Evolutionary conservation across 2,329 filamentous ascomycete genomes (phyloP), one percentile per base, ranked within the genome.

Genomic region (Pseudogymnoascus sp.): DNA sequence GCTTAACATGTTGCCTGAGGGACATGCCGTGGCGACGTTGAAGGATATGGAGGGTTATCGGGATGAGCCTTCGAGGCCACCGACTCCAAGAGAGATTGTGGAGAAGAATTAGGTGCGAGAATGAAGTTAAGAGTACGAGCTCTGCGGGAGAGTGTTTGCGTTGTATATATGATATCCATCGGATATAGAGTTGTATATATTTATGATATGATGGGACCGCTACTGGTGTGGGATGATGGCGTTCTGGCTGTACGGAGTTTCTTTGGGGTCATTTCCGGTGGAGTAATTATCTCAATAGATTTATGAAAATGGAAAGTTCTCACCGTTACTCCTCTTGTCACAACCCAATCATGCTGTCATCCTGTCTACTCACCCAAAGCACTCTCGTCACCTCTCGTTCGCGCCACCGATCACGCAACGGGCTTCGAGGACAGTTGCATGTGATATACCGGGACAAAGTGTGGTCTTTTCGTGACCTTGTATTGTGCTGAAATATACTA

Each of bases 171-270:
- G 12, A 26, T 50, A 50, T 50, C 43, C 24, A 28, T 26, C 14
- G 7, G 43, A 50, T 50, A 50, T 50, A 50, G 7, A 16, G 28
- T 19, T 56, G 50, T 33, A 56, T 56, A 56, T 56, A 56, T 56
- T 56, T 19, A 56, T 56, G 50, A 33, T 33, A 11, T 33, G 6
- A 40, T 7, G n/a, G 37, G 37, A 16, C 78, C 79, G 1, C 70
- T 73, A 8, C 72, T 80, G 33, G 66, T 79, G 22, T 76, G 71
- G 70, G 68, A 74, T 61, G 74, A 73, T 62, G 63, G 63, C 3
- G 68, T 66, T 19, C 65, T 72, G n/a, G 64, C 68, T 12, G 65
- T 66, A 6, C 63, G 67, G 16, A 68, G 68, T 8, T 63, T 68
- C 37, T 33, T 70, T 53, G 67, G 70, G n/a, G 61, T 64, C 33